Evolutionary conservation across 192 early-diverging fungal species (phyloP).

Genomic region (Backusella psychrophila): DNA sequence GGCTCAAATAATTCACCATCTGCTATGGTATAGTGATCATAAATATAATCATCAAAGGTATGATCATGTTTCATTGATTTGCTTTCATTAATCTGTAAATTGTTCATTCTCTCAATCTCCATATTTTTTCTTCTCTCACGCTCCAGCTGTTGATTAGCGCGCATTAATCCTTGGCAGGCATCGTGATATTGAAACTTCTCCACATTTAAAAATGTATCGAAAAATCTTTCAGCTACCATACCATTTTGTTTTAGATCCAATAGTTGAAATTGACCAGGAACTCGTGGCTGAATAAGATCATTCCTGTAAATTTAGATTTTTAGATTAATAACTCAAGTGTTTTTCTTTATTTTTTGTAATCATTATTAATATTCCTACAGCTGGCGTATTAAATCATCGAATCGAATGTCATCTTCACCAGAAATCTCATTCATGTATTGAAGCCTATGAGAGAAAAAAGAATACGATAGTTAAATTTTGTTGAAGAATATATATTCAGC

Average conservation of each 20-base stretch:
- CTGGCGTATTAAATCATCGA: conserved; percentile 39
- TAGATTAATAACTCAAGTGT: background rate
- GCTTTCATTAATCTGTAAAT: background rate
- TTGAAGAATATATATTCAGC: background rate
- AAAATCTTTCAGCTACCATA: conserved; percentile 34
- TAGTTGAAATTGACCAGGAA: conserved; percentile 27
- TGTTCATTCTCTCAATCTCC: background rate
- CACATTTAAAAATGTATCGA: conserved; percentile 38
- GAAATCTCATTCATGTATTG: background rate
- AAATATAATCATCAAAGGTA: background rate
- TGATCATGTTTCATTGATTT: background rate
- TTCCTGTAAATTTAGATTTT: conserved; percentile 16
- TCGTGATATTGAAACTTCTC: conserved; percentile 36
- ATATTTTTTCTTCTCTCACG: background rate
- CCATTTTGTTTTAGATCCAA: conserved; percentile 33
- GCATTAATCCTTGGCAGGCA: conserved; percentile 21
- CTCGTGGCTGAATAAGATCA: conserved; percentile 32
- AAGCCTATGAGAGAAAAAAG: conserved; percentile 4
- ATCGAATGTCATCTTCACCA: conserved; percentile 21
- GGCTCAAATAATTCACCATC: background rate
- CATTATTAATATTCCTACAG: conserved; percentile 13
- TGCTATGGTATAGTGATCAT: background rate
- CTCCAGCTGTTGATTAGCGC: background rate
- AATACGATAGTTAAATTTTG: background rate
- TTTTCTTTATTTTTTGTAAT: background rate